Percentiles rank a stretch among this genome's conserved stretches.
Evolutionary conservation across 305 asterid genomes (phyloP).

Genomic region (Euphrasia arctica): DNA sequence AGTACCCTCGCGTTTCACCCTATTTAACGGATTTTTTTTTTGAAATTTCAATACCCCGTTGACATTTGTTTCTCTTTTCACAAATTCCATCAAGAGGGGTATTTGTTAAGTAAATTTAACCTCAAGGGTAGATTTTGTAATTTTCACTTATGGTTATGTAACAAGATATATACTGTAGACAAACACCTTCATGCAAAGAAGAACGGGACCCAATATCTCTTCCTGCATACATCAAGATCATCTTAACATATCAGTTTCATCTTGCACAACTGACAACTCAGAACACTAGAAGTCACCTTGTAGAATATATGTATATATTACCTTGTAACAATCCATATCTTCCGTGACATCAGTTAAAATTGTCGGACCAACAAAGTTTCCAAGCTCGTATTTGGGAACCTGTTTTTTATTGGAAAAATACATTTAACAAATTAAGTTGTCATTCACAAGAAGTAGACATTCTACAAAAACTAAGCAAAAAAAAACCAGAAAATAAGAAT

Average conservation of each 20-base stretch:
- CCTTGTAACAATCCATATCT: conserved; percentile 79
- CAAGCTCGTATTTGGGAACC: conserved; percentile 73
- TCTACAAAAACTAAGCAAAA: neutral
- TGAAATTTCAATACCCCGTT: neutral
- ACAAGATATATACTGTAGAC: conserved; percentile 11
- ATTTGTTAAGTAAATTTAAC: neutral
- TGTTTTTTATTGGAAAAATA: conserved; percentile 29
- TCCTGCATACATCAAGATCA: conserved; percentile 53
- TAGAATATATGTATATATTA: neutral
- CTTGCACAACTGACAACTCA: conserved; percentile 6
- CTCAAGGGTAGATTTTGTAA: neutral
- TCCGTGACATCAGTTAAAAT: conserved; percentile 72
- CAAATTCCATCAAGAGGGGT: neutral
- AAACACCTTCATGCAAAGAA: conserved; percentile 79
- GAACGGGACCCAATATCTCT: conserved; percentile 79
- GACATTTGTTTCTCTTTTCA: neutral
- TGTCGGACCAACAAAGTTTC: conserved; percentile 85
- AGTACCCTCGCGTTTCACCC: neutral
- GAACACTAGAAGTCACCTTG: conserved; percentile 15
- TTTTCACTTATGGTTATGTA: neutral
- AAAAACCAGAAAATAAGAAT: neutral
- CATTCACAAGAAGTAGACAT: conserved; percentile 20
- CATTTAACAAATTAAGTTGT: conserved; percentile 19
- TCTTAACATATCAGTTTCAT: conserved; percentile 11
- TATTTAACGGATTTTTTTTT: neutral